These are phyloP conservation scores for Vanderwaltozyma tropicalis DNA, from an alignment of 805 yeast species.

Conservation along the genomic window DNA sequence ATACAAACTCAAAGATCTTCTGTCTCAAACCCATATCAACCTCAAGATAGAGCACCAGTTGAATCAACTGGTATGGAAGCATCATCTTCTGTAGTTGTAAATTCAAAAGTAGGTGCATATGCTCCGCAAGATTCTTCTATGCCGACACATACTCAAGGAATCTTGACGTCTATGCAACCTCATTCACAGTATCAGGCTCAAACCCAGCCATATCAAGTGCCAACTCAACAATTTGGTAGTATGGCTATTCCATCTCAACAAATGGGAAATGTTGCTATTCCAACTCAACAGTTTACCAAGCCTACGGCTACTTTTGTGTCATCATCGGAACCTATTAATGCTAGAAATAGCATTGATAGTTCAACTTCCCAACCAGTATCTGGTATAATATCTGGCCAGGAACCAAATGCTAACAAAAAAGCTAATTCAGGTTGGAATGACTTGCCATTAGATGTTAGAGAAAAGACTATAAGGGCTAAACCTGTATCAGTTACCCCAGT, in stretches of 20 bases:
- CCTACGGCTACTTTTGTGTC: constrained; percentile 13
- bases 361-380: not conserved
- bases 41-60: not conserved
- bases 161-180: not conserved
- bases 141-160: too few relatives aligned
- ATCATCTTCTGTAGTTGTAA: not conserved
- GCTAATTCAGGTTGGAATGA: constrained; percentile 32
- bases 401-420: constrained; percentile 24
- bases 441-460: constrained; percentile 24
- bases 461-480: constrained; percentile 25
- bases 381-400: constrained; percentile 25
- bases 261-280: too few relatives aligned
- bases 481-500: constrained; percentile 31
- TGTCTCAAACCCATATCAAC: not conserved
- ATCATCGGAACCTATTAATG: constrained; percentile 4
- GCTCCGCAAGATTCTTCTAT: not conserved
- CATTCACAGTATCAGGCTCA: not conserved
- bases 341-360: constrained; percentile 10
- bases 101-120: not conserved
- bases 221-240: not conserved
- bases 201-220: not conserved
- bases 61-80: not conserved
- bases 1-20: not conserved
- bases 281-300: constrained; percentile 22
- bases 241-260: not conserved